Evolutionary conservation across 2,329 filamentous ascomycete genomes (phyloP), one percentile per base, ranked within the genome.

Genomic region (Fusarium brachygibbosum): DNA sequence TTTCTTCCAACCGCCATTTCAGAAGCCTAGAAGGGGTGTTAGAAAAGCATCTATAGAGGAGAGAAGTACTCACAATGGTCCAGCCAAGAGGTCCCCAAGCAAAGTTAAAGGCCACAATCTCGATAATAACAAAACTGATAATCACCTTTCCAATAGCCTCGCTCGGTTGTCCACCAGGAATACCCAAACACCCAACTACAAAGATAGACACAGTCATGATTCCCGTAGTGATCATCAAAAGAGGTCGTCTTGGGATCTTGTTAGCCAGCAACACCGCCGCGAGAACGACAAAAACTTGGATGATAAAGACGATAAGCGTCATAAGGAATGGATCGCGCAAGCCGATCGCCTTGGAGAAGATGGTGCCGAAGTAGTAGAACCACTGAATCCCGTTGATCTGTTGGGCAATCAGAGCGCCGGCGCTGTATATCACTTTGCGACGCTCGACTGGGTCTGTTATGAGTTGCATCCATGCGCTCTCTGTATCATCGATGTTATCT

Each of bases 361-460:
- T 77, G 2, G 79, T 79, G 3, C 81, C 81, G 32, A 80, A 83
- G 50, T 78, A 79, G 71, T 83, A 82, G 68, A 82, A 83, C 75
- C 79, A 84, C 48, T 82, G 80, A 53, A 84, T 84, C 21, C 83
- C 82, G 75, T 82, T 82, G 74, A 85, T 82, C 74, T 85, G 82
- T 68, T 85, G 82, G 4, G 82, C 80, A 38, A 82, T 76, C 60
- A 84, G 74, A 23, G 81, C 82, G 13, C 82, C 83, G 10, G 78
- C 79, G 17, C 78, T 78, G 70, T 79, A 84, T 23, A 85, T 73
- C 14, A 84, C 74, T 71, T 85, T 85, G 31, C 82, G 78, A 17
- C 82, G 76, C 71, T 84, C 83, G 34, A 84, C 75, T 0, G 82
- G 82, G 40, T 85, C 82, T 0, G 69, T 77, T 57, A 84, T 17